A percentile compares a stretch with the other conserved stretches of the same genome.
phyloP scores from a whole-genome alignment of 2,329 filamentous ascomycete species.

The Pseudonectria buxi region DNA sequence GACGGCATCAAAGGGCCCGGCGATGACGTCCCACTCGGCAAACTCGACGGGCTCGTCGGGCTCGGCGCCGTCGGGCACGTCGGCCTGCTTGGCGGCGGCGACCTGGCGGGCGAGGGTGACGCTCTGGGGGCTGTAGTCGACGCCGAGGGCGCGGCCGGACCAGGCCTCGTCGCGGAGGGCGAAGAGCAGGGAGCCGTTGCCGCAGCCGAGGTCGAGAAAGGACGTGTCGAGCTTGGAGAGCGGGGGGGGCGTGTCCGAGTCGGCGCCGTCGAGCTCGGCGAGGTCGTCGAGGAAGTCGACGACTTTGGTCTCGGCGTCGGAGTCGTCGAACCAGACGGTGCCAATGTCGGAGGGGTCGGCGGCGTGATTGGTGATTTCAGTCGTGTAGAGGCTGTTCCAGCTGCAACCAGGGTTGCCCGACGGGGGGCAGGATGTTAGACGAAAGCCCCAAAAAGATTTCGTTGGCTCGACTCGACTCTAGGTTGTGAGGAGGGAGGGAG shows the following conservation, averaged over 20 bases:
- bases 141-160: slow-evolving; percentile 66
- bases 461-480: too few relatives aligned
- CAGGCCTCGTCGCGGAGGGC: slow-evolving; percentile 62
- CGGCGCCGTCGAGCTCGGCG: slow-evolving; percentile 18
- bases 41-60: slow-evolving; percentile 35
- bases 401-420: slow-evolving; percentile 32
- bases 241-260: slow-evolving; percentile 8
- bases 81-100: slow-evolving; percentile 25
- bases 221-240: slow-evolving; percentile 34
- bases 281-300: slow-evolving; percentile 55
- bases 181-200: slow-evolving; percentile 89
- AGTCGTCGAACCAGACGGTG: slow-evolving; percentile 95
- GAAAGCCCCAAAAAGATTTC: too few relatives aligned
- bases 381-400: slow-evolving; percentile 69
- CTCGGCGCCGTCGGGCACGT: slow-evolving; percentile 12
- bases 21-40: slow-evolving; percentile 57
- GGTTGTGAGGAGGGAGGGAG: slow-evolving; percentile 1
- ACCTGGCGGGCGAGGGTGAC: slow-evolving; percentile 68
- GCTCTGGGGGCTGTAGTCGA: slow-evolving; percentile 78
- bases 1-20: slow-evolving; percentile 31
- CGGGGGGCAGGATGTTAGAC: neutral
- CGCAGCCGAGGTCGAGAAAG: slow-evolving; percentile 85
- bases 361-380: slow-evolving; percentile 64
- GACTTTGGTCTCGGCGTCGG: slow-evolving; percentile 77
- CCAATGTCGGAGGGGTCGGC: slow-evolving; percentile 71